These are phyloP conservation scores for Epichloe typhina DNA, from an alignment of 2,329 filamentous ascomycete species.

Conservation along the genomic window DNA sequence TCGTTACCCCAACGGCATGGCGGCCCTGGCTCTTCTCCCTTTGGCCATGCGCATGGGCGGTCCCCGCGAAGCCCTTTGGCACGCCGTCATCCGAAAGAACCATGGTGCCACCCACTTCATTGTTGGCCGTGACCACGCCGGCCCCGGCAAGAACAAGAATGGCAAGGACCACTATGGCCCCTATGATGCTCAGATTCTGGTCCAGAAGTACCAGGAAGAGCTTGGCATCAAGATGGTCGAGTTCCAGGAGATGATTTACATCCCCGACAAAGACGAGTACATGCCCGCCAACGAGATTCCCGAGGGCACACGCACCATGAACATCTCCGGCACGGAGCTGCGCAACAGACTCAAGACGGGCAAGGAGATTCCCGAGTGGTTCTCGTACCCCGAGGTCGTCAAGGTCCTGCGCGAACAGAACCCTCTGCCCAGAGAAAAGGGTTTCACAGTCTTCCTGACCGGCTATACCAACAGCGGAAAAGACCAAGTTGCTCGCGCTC, in stretches of 20 bases:
- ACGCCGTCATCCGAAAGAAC: slow-evolving; percentile 99
- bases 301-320: slow-evolving; percentile 69
- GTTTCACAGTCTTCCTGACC: slow-evolving; percentile 96
- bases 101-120: slow-evolving; percentile 99
- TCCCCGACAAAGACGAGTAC: slow-evolving; percentile 95
- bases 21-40: slow-evolving; percentile 83
- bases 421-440: slow-evolving; percentile 79
- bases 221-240: slow-evolving; percentile 97
- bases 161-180: slow-evolving; percentile 96
- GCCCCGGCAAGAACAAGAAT: slow-evolving; percentile 95
- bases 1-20: slow-evolving; percentile 98
- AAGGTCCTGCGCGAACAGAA: slow-evolving; percentile 92
- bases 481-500: slow-evolving; percentile 86
- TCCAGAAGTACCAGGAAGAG: slow-evolving; percentile 93
- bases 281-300: slow-evolving; percentile 81
- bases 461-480: slow-evolving; percentile 96
- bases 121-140: slow-evolving; percentile 94
- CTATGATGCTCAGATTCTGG: slow-evolving; percentile 91
- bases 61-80: slow-evolving; percentile 96
- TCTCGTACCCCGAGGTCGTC: slow-evolving; percentile 98
- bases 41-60: slow-evolving; percentile 99
- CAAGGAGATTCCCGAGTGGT: slow-evolving; percentile 95
- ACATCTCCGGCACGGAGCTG: slow-evolving; percentile 83
- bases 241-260: slow-evolving; percentile 99
- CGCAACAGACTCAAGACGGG: slow-evolving; percentile 82